Evolutionary conservation across 2,329 filamentous ascomycete genomes (phyloP), one percentile per base, ranked within the genome.

Genomic region (Aspergillus nomiae): DNA sequence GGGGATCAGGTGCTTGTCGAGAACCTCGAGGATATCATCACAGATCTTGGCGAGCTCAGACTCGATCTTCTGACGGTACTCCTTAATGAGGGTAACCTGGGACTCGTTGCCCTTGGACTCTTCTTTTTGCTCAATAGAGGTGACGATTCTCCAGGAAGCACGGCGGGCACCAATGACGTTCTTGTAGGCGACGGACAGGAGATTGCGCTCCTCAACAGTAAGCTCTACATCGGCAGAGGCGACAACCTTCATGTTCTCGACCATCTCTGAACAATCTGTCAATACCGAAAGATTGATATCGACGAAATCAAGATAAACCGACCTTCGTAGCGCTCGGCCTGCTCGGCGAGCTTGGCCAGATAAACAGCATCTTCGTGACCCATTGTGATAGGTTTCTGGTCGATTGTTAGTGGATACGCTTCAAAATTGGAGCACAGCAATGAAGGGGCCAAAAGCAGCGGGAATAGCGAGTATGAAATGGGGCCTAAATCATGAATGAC

Each of bases 311-410:
- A 56, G 48, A 57, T 56, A 30, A 36, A 78, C 87, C 77, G 85
- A 98, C 95, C 95, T 87, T 99, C 95, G 85, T 99, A 99, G 82
- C 95, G 94, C 90, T 99, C 95, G 83, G 95, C 95, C 90, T 99
- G 95, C 90, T 99, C 95, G 81, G 95, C 95, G 83, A 99, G 92
- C 93, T 98, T 98, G 85, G 95, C 95, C 82, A 98, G 91, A 84
- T 98, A 98, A 80, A 99, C 95, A 78, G 94, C 94, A 86, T 98
- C 94, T 89, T 98, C 94, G 88, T 97, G 92, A 89, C 92, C 93
- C 94, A 98, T 98, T 86, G 86, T 94, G 86, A 80, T 83, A 80
- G 65, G 60, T 65, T 73, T 75, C 71, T 76, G 68, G 45, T 67
- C 26, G 54, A 56, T 46, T 64, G 65, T 65, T 60, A 71, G 65